Base-by-base conservation (phyloP, 2,329 filamentous ascomycete genomes). In the Mycosphaerelloides madeirae region DNA sequence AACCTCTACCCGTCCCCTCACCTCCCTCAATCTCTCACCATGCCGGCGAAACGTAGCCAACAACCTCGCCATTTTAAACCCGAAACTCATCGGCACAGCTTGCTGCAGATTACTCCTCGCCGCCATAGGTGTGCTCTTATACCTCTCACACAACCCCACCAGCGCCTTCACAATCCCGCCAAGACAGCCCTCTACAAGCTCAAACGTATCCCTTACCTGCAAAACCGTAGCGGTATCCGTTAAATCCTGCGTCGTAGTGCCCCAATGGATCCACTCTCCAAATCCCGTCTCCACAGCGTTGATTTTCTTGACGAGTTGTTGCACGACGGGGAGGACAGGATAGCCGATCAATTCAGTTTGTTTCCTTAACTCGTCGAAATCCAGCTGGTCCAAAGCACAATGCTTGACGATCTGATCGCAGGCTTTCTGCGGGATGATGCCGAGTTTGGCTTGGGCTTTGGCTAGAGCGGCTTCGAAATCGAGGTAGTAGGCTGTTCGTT, bases 231-330 rank as follows among this genome's bases (percentile, higher is more conserved):
- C 55, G 2, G 59, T 62, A 29, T 62, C 59, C 8, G 57, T 61
- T 5, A 62, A 35, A 35, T 62, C 58, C 38, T 56, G 53, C 8
- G 57, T 61, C 18, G 56, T 61, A 9, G 59, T 53, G 8, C 59
- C 59, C 59, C 59, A 62, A 45, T 62, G 59, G 9, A 57, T 46
- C 54, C 54, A 60, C 46, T 61, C 59, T 12, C 60, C 60, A 6
- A 58, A 39, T 5, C 49, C 41, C 33, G 41, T 28, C 40, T 59
- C 54, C 3, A 58, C 50, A n/a, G 37, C 39, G 45, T 59, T 60
- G 39, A 57, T 54, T 29, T 51, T 52, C 33, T 43, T 48, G n/a
- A 60, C 58, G 16, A 60, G 44, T 42, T 60, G 56, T 38, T 56
- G 52, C 1, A 60, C 58, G 3, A 59, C 52, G 1, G 55, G 55